Evolutionary conservation across 768 basidiomycete genomes (phyloP).

Genomic region (Auriscalpium orientale): DNA sequence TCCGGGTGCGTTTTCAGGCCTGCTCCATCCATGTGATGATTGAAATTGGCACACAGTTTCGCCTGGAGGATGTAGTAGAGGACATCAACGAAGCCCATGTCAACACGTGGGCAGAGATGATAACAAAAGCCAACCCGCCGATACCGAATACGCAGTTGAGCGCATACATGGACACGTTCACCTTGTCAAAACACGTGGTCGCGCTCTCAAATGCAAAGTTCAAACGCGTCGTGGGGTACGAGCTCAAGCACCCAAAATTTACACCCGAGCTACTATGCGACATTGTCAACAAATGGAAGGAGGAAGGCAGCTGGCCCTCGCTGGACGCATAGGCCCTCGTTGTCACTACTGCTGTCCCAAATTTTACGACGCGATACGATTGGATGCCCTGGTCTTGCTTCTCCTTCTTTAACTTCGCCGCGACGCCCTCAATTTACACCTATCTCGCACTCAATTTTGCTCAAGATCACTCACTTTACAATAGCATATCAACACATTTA

Average conservation of each 20-base stretch:
- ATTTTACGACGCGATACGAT: neutral
- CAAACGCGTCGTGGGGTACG: slow-evolving; percentile 64
- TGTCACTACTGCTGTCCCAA: neutral
- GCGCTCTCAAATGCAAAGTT: slow-evolving; percentile 68
- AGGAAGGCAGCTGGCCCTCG: slow-evolving; percentile 47
- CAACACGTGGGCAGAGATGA: slow-evolving; percentile 76
- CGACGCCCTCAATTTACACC: neutral
- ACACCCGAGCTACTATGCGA: slow-evolving; percentile 55
- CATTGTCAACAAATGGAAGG: slow-evolving; percentile 75
- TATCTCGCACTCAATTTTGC: neutral
- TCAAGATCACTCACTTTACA: neutral
- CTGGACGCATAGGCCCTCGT: slow-evolving; percentile 9
- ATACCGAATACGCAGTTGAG: slow-evolving; percentile 63
- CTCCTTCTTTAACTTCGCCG: neutral
- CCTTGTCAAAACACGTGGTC: slow-evolving; percentile 61
- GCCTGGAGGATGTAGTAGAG: slow-evolving; percentile 63
- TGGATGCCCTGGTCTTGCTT: neutral
- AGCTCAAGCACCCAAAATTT: slow-evolving; percentile 55
- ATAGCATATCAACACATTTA: neutral
- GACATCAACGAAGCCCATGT: slow-evolving; percentile 85
- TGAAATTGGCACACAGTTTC: slow-evolving; percentile 34
- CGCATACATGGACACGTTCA: slow-evolving; percentile 73
- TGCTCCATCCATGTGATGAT: neutral
- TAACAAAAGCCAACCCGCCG: slow-evolving; percentile 60
- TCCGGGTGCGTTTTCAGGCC: slow-evolving; percentile 44